These are phyloP conservation scores for Podosphaera aphanis DNA, from an alignment of 2,329 filamentous ascomycete genomes.

Conservation along the genomic window DNA sequence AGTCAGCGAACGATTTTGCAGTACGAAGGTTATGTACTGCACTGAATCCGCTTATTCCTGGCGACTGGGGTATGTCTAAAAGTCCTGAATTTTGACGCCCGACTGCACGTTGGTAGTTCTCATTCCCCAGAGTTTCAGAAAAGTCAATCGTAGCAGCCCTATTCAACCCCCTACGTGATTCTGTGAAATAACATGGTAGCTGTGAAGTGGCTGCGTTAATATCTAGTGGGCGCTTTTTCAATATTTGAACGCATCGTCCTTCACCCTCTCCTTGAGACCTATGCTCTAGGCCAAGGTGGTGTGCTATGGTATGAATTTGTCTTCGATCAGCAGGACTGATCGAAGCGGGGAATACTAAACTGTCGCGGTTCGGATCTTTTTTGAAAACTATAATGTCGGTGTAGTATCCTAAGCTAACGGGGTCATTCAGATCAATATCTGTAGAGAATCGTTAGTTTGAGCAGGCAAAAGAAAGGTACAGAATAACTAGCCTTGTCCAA, in stretches of 20 bases:
- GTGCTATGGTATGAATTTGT: conserved; percentile 79
- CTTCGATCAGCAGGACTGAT: conserved; percentile 67
- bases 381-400: conserved; percentile 79
- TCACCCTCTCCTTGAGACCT: conserved; percentile 74
- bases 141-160: conserved; percentile 96
- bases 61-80: conserved; percentile 71
- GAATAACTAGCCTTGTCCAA: conserved; percentile 5
- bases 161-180: conserved; percentile 67
- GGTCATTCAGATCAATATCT: conserved; percentile 75
- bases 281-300: conserved; percentile 83
- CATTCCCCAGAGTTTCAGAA: conserved; percentile 49
- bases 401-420: conserved; percentile 67
- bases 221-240: conserved; percentile 31
- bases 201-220: conserved; percentile 17
- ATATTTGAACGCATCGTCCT: conserved; percentile 73
- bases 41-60: conserved; percentile 33
- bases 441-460: conserved; percentile 3
- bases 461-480: not conserved
- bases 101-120: conserved; percentile 45
- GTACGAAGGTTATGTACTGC: conserved; percentile 63
- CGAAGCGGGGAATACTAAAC: conserved; percentile 60
- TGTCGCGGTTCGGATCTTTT: conserved; percentile 52
- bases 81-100: conserved; percentile 60
- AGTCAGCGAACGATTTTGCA: conserved; percentile 88
- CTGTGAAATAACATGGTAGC: conserved; percentile 27